phyloP scores from a whole-genome alignment of 768 basidiomycete genomes.

The Lactarius indigo region DNA sequence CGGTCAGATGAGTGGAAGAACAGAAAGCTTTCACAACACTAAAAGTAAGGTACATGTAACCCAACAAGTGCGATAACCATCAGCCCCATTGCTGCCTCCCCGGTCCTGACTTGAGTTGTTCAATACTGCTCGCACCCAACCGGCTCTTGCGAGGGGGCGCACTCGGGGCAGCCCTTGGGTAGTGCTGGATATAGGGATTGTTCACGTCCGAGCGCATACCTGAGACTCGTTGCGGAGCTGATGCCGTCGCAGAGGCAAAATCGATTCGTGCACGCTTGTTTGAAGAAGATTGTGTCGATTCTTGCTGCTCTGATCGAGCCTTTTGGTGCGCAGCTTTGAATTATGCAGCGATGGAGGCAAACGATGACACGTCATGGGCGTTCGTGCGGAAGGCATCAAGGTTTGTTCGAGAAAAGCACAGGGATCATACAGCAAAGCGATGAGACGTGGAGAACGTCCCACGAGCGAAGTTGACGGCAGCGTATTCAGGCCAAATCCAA shows the following conservation, averaged over 20 bases:
- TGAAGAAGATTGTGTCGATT: conserved; percentile 29
- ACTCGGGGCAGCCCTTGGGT: conserved; percentile 3
- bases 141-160: conserved; percentile 20
- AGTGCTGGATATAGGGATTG: conserved; percentile 23
- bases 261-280: conserved; percentile 43
- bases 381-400: neutral
- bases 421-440: neutral
- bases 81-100: conserved; percentile 10
- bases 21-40: neutral
- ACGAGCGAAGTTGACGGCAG: neutral
- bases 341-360: conserved; percentile 2
- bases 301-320: conserved; percentile 39
- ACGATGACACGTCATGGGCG: neutral
- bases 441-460: neutral
- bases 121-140: conserved; percentile 9
- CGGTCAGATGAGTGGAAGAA: neutral
- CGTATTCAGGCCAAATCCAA: neutral
- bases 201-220: conserved; percentile 5
- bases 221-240: conserved; percentile 7
- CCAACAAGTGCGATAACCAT: neutral
- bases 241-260: conserved; percentile 34
- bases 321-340: conserved; percentile 40
- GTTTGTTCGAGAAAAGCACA: neutral
- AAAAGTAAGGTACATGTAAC: neutral
- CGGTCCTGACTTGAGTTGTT: conserved; percentile 13